These are phyloP conservation scores for Leccinum fallax DNA, from an alignment of 1,284 basidiomycete species.

Conservation along the genomic window DNA sequence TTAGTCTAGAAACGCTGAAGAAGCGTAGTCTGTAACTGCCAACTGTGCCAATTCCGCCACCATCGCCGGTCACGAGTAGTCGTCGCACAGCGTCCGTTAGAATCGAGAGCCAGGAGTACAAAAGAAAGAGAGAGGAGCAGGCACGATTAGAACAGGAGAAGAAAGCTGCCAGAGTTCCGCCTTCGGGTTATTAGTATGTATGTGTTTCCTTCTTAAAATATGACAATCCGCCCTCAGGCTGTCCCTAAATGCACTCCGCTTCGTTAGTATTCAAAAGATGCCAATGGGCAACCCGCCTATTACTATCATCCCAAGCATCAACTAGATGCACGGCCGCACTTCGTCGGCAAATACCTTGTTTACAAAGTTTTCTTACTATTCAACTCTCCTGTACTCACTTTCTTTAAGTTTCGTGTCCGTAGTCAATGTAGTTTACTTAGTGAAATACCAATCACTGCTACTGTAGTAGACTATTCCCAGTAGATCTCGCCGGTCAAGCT, in stretches of 20 bases:
- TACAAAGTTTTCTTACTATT: too few species aligned
- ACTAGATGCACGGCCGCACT: slow-evolving; percentile 11
- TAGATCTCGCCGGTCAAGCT: too few species aligned
- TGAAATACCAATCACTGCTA: too few species aligned
- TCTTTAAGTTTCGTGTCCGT: too few species aligned
- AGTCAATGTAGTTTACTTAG: too few species aligned
- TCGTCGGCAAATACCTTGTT: too few species aligned
- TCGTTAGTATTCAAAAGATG: slow-evolving; percentile 29
- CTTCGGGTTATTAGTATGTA: slow-evolving; percentile 44
- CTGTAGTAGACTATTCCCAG: too few species aligned
- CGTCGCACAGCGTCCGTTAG: slow-evolving; percentile 42
- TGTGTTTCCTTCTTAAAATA: slow-evolving; percentile 31
- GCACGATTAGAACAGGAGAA: slow-evolving; percentile 48
- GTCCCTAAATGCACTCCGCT: slow-evolving; percentile 19
- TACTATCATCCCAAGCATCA: slow-evolving; percentile 43
- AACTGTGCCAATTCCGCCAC: slow-evolving; percentile 45
- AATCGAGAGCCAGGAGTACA: slow-evolving; percentile 57
- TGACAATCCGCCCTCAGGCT: slow-evolving; percentile 15
- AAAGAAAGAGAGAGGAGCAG: slow-evolving; percentile 52
- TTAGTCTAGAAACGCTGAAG: slow-evolving; percentile 56
- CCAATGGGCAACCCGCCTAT: slow-evolving; percentile 25
- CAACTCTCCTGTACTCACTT: too few species aligned
- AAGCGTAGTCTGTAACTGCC: slow-evolving; percentile 47
- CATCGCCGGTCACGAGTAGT: slow-evolving; percentile 39
- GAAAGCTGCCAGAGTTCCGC: slow-evolving; percentile 42